Percentiles rank a stretch among this genome's conserved stretches.
Conservation (phyloP, 192 early-diverging fungal species). For the Phycomyces blakesleeanus region DNA sequence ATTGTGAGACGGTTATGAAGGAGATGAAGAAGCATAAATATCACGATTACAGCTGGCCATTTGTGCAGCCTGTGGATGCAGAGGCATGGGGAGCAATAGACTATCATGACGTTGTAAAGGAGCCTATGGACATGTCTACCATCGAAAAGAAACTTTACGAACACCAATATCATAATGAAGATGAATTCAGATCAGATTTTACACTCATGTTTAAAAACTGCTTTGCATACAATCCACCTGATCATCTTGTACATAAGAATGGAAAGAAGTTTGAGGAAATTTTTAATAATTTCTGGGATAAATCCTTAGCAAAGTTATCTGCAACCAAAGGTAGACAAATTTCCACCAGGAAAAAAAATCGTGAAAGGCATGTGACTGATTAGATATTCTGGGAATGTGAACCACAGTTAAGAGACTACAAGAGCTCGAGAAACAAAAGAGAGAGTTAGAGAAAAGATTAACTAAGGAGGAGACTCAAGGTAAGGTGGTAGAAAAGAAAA, state of each 20-base stretch:
- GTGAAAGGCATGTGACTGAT: not conserved
- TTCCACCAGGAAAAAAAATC: not conserved
- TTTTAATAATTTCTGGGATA: slow-evolving; percentile 66
- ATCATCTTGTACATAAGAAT: slow-evolving; percentile 54
- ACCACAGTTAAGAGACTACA: not conserved
- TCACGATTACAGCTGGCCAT: slow-evolving; percentile 39
- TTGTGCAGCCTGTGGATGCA: slow-evolving; percentile 82
- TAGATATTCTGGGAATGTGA: not conserved
- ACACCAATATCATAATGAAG: slow-evolving; percentile 53
- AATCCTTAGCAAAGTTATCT: slow-evolving; percentile 16
- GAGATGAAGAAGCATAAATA: slow-evolving; percentile 27
- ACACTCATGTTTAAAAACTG: slow-evolving; percentile 75
- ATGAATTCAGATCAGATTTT: slow-evolving; percentile 64
- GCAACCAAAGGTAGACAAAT: slow-evolving; percentile 6
- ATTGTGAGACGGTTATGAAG: slow-evolving; percentile 17
- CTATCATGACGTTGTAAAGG: slow-evolving; percentile 72
- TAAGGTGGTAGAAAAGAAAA: too few species aligned
- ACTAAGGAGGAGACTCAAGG: not conserved
- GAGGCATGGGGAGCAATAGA: slow-evolving; percentile 73
- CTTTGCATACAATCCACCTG: slow-evolving; percentile 64
- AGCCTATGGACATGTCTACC: slow-evolving; percentile 79
- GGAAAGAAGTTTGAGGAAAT: slow-evolving; percentile 60
- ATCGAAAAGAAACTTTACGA: slow-evolving; percentile 57
- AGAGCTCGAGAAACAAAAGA: slow-evolving; percentile 3
- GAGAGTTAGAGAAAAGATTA: not conserved